phyloP scores from a whole-genome alignment of 2,329 filamentous ascomycete genomes.

The Talaromyces sp. region DNA sequence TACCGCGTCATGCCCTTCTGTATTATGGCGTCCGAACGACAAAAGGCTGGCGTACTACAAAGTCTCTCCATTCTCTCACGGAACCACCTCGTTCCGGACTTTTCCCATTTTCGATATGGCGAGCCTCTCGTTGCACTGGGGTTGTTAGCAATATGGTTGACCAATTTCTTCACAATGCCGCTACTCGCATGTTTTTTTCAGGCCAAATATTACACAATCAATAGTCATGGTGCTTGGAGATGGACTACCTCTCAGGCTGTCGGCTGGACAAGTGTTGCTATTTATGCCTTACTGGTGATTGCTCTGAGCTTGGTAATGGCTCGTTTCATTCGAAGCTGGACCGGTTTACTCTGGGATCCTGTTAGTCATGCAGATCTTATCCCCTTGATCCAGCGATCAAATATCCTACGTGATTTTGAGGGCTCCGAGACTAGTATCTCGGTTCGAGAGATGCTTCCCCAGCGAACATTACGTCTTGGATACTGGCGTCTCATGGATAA shows the following conservation, averaged over 20 bases:
- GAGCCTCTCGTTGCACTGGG: slow-evolving; percentile 63
- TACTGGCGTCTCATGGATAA: slow-evolving; percentile 73
- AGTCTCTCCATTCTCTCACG: slow-evolving; percentile 55
- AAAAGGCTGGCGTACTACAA: slow-evolving; percentile 58
- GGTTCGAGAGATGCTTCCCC: slow-evolving; percentile 47
- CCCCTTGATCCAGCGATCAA: slow-evolving; percentile 71
- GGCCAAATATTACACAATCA: slow-evolving; percentile 56
- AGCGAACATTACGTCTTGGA: slow-evolving; percentile 66
- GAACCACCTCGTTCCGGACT: slow-evolving; percentile 63
- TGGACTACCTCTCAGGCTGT: slow-evolving; percentile 76
- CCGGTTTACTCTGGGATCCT: slow-evolving; percentile 80
- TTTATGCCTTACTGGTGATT: slow-evolving; percentile 65
- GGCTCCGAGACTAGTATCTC: slow-evolving; percentile 57
- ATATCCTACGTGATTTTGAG: slow-evolving; percentile 67
- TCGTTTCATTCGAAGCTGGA: slow-evolving; percentile 62
- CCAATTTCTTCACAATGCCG: slow-evolving; percentile 68
- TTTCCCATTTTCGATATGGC: slow-evolving; percentile 63
- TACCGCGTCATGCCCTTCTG: slow-evolving; percentile 73
- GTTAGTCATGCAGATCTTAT: slow-evolving; percentile 76
- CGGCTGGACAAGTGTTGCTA: slow-evolving; percentile 68
- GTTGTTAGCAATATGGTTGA: slow-evolving; percentile 68
- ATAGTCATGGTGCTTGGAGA: slow-evolving; percentile 58
- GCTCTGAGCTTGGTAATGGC: slow-evolving; percentile 55
- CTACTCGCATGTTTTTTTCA: slow-evolving; percentile 74
- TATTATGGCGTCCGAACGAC: slow-evolving; percentile 63